phyloP scores from a whole-genome alignment of 164 flowering plant species.

The grape (Vitis vinifera) region ASM3070453v1 NC_081816.1:6087501-6088000 shows the following conservation, averaged over 20 bases:
- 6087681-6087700: constrained; percentile 26
- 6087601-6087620: constrained; percentile 61
- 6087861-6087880: too few species aligned
- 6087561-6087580: constrained; percentile 40
- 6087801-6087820: background rate
- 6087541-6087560: constrained; percentile 41
- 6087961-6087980: too few species aligned
- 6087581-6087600: constrained; percentile 36
- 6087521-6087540: constrained; percentile 55
- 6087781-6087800: background rate
- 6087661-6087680: constrained; percentile 44
- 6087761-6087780: background rate
- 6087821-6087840: too few species aligned
- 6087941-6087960: too few species aligned
- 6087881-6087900: too few species aligned
- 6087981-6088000: too few species aligned
- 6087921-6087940: too few species aligned
- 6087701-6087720: constrained; percentile 40
- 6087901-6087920: too few species aligned
- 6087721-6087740: constrained; percentile 38
- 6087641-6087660: constrained; percentile 13
- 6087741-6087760: constrained; percentile 3
- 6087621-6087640: constrained; percentile 57
- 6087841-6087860: too few species aligned
- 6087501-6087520: constrained; percentile 70